Evolutionary conservation across 495 filamentous ascomycete genomes (phyloP), one percentile per base, ranked within the genome.

Genomic region (Patellaria atrata): DNA sequence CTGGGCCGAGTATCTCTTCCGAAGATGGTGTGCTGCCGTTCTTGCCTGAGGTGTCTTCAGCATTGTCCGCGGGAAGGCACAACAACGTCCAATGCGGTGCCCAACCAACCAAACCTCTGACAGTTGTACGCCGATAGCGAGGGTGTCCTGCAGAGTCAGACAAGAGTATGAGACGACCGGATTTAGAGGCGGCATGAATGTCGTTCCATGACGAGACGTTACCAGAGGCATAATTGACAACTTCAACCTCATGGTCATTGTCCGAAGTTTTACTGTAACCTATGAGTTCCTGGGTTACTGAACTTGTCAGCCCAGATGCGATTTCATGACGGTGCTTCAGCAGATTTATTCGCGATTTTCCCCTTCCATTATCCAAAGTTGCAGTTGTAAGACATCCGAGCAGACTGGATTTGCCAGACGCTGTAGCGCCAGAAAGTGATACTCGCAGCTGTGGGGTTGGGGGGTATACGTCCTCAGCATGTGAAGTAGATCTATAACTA

Each of bases 301-400:
- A 94, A 50, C 82, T 92, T 10, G 91, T 97, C 38, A 93, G 67
- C 0, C 89, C 89, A 3, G 85, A 87, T 0, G 65, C 75, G 20
- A 96, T 79, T 46, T 97, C 89, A 48, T 97, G 89, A n/a, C 80
- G 71, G 55, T 97, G 89, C 46, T 85, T 93, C 30, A 96, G 62
- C 5, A 96, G 59, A 43, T 79, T 83, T 23, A 94, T 65, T 41
- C 89, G 65, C 47, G 81, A 87, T 48, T 81, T 85, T 1, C 89
- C 89, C 34, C 85, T 66, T 3, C 87, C 89, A 57, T 97, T 94
- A 49, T 97, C 89, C 8, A 92, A 62, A 7, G 78, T 76, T 2
- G 82, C 82, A 3, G 81, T 89, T 0, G 83, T 85, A 31, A 97
- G 59, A 2, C 82, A 87, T 1, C 91, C 89, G 11, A 97, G 52